phyloP scores from a whole-genome alignment of 257 asterid species.

The Solanum commersonii region DNA sequence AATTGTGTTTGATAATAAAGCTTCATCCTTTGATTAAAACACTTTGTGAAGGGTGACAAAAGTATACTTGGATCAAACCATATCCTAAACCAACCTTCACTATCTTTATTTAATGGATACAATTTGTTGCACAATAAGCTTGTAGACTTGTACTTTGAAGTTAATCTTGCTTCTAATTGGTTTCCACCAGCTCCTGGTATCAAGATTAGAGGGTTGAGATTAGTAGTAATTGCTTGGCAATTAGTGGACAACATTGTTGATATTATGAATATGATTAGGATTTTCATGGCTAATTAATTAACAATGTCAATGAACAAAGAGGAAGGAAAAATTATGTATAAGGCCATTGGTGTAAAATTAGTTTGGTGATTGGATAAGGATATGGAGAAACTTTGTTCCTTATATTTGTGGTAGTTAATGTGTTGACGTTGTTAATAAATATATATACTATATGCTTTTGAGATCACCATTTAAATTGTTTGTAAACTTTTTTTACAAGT shows the following conservation, averaged over 20 bases:
- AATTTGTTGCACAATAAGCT: constrained; percentile 55
- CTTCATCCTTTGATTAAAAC: constrained; percentile 75
- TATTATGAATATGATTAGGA: background rate
- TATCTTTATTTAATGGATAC: constrained; percentile 43
- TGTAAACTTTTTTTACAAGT: background rate
- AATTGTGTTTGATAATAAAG: constrained; percentile 30
- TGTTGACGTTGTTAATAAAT: background rate
- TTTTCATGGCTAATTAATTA: constrained; percentile 1
- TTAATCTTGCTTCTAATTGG: constrained; percentile 77
- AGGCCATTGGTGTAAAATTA: background rate
- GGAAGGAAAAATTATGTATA: background rate
- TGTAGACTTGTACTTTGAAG: constrained; percentile 50
- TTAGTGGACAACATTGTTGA: constrained; percentile 16
- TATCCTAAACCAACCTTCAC: constrained; percentile 81
- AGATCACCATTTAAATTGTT: background rate
- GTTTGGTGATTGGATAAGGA: background rate
- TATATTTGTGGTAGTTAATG: constrained; percentile 14
- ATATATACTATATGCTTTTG: too few species aligned
- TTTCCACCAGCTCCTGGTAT: constrained; percentile 91
- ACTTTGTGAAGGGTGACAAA: constrained; percentile 57
- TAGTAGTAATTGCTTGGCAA: constrained; percentile 12
- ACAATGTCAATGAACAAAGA: background rate
- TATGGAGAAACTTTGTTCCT: background rate
- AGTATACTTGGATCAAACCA: constrained; percentile 78
- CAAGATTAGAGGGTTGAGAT: constrained; percentile 51